Evolutionary conservation across 192 early-diverging fungal species (phyloP).

Genomic region (Gigaspora rosea): DNA sequence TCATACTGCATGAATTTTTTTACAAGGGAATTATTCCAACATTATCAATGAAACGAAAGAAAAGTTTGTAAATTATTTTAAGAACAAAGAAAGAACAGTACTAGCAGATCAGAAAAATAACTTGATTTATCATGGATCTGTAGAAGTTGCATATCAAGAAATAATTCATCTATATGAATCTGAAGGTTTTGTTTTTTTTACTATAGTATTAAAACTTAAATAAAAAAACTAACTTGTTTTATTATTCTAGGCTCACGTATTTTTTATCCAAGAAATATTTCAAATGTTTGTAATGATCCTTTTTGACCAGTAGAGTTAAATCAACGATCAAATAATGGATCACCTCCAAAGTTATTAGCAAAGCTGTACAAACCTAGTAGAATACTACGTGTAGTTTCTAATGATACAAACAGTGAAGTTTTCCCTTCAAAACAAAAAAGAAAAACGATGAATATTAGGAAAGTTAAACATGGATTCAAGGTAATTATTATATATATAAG

Average conservation of each 20-base stretch:
- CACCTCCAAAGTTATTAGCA: neutral
- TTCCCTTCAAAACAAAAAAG: no score
- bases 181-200: neutral
- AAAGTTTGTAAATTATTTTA: constrained; percentile 4
- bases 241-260: neutral
- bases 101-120: neutral
- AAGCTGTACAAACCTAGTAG: neutral
- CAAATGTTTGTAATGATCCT: neutral
- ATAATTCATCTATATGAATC: neutral
- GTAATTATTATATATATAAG: no score
- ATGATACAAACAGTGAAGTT: no score
- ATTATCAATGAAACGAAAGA: neutral
- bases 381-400: neutral
- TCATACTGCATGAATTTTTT: neutral
- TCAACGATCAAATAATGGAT: neutral
- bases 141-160: neutral
- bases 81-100: neutral
- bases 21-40: neutral
- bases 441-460: no score
- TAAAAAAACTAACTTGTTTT: neutral
- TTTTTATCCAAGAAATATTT: neutral
- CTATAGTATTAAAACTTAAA: neutral
- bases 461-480: no score
- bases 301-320: neutral
- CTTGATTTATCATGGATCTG: neutral